Evolutionary conservation across 2,329 filamentous ascomycete genomes (phyloP), one percentile per base, ranked within the genome.

Genomic region (Annulohypoxylon truncatum): DNA sequence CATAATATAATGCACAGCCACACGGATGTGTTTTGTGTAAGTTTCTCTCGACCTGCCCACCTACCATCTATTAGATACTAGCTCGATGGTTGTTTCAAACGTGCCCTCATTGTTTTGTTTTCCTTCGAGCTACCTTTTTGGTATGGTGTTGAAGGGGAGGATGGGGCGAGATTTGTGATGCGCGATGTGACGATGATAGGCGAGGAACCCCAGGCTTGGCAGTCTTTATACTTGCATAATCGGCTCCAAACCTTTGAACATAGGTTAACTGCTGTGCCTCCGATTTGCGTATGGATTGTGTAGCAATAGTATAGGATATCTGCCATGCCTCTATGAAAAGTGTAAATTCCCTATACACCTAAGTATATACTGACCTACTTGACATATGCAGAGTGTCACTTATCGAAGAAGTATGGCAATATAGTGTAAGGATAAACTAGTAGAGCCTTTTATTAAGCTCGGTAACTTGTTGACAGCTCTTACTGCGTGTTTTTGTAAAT

Each of bases 161-260:
- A 38, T 47, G 50, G 51, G 51, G 58, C 51, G 18, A 47, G 44
- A 35, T 51, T 13, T 18, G n/a, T 22, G 26, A 46, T 47, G 22
- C 18, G 33, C 35, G 50, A 50, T 42, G 38, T 60, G 46, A 54
- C 31, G 20, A 31, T 15, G 48, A 38, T 29, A 40, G 44, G 52
- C 20, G 54, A 59, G n/a, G 55, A 66, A 68, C 66, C 59, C 55
- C 59, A 51, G 63, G 35, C 66, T 68, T 64, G 66, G 59, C 59
- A 44, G 47, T 28, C 29, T 53, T 24, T 54, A 50, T 51, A 54
- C 40, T 29, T 60, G 57, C 54, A 55, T 48, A 31, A 31, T 22
- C 15, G 33, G 52, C 54, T 55, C 20, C 15, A 35, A 33, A 56
- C 44, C 7, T 4, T 13, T 15, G 22, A 59, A 48, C 24, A 48